Evolutionary conservation across 768 basidiomycete genomes (phyloP), one percentile per base, ranked within the genome.

Genomic region (Rhizopogon salebrosus): DNA sequence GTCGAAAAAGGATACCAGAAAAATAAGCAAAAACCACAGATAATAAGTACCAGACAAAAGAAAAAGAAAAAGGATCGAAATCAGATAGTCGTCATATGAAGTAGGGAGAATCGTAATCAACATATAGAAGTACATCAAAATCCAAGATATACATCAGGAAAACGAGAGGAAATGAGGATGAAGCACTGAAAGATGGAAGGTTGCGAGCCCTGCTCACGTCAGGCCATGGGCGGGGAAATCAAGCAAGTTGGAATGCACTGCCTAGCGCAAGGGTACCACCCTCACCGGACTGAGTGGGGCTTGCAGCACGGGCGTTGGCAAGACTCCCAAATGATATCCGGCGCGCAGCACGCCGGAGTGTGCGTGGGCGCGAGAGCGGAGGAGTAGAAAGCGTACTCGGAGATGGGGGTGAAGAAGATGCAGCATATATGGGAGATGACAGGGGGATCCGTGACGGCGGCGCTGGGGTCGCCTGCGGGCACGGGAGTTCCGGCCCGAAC

Each of bases 221-320:
- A 43, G 22, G 35, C 42, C 18, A 51, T 49, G 14, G 14, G 35
- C 11, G 20, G 43, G 20, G 13, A 31, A 42, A 29, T 75, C 59
- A 85, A 13, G 71, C 75, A 67, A 87, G 68, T 58, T 86, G 83
- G 65, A 92, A 88, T 24, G 89, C 89, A 61, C 87, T 89, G 26
- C 79, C 89, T 46, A 91, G 66, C 52, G 71, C 71, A 41, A 65
- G 54, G 24, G 71, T 67, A 52, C 67, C 67, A 49, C 71, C 67
- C 6, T 65, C 66, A 5, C 57, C 70, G 56, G 23, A 40, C n/a
- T 41, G 50, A 69, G 18, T 70, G 63, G 53, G 74, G 75, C 24
- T 75, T 71, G 27, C 64, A 60, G 14, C 72, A 66, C 9, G 72
- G 27, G 57, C 57, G 6, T 51, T 59, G 23, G 65, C 69, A 31